phyloP scores from a whole-genome alignment of 495 filamentous ascomycete genomes.

The Penicillium cosmopolitanum region DNA sequence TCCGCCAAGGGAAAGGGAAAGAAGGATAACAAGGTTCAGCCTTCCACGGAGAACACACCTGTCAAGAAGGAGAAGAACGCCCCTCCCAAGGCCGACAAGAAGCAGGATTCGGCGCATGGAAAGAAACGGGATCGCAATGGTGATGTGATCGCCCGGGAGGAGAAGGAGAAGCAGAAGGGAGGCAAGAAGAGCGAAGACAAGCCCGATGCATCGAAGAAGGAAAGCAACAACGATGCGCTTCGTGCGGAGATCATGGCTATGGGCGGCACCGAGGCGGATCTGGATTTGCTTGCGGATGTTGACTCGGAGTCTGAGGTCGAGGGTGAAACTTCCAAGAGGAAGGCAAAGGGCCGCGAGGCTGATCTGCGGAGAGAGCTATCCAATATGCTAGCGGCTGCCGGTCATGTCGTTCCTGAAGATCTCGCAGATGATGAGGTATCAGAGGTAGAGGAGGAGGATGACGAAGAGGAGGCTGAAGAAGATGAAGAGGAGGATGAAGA shows the following conservation, averaged over 20 bases:
- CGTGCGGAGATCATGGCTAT: constrained; percentile 75
- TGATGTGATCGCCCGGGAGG: constrained; percentile 48
- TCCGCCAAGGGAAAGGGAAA: constrained; percentile 51
- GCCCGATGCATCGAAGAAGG: constrained; percentile 21
- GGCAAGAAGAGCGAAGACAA: constrained; percentile 32
- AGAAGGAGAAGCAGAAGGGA: constrained; percentile 20
- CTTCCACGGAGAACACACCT: constrained; percentile 20
- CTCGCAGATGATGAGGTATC: constrained; percentile 49
- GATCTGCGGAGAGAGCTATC: constrained; percentile 47
- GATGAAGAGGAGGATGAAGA: constrained; percentile 32
- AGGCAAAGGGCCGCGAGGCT: constrained; percentile 33
- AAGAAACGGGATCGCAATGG: constrained; percentile 56
- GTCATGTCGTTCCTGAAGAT: constrained; percentile 48
- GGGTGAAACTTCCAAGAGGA: constrained; percentile 31
- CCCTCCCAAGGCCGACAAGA: constrained; percentile 31
- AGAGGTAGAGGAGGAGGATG: constrained; percentile 41
- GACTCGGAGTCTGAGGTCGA: constrained; percentile 66
- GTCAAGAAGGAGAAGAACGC: constrained; percentile 34
- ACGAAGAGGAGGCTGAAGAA: constrained; percentile 32
- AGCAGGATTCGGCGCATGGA: constrained; percentile 38
- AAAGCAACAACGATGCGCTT: constrained; percentile 44
- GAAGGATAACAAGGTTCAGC: constrained; percentile 36
- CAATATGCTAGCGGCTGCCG: constrained; percentile 47
- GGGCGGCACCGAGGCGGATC: constrained; percentile 76
- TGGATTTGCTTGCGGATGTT: constrained; percentile 64